Base-by-base conservation (phyloP, 495 filamentous ascomycete species). In the Penicillium mononematosum region DNA sequence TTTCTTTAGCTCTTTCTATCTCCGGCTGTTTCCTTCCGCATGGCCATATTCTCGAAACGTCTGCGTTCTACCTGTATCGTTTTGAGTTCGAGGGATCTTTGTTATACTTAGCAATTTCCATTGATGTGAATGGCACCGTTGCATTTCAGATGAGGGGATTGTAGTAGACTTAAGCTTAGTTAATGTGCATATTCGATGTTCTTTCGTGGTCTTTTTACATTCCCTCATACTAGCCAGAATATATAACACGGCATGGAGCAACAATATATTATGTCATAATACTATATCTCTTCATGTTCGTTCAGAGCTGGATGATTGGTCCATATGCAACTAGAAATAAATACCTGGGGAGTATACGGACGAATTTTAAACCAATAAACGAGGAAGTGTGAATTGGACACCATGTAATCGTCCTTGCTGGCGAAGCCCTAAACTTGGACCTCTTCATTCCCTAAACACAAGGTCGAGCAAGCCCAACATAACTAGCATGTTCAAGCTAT, bases 81-180 rank as follows among this genome's bases (percentile, higher is more conserved):
- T 44, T 62, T 62, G 42, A 55, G 61, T 55, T 64, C 50, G 58
- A 62, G 59, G 57, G 29, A 59, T 48, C 20, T 45, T 50, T 55
- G n/a, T 55, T 55, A 55, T 55, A 47, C 53, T 47, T 47, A 55
- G 22, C 43, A 55, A 55, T 55, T 17, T 39, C 32, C 43, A 55
- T 47, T 39, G 51, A 53, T 45, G 53, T 55, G 43, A 44, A 47
- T 47, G 53, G 42, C 22, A 36, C 5, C 31, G 17, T 47, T 55
- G 22, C 31, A 14, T 46, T 44, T 20, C 22, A 20, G 32, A 38
- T 39, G 43, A 9, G 31, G 17, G 25, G 14, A 27, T 17, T 39
- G 34, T 49, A 44, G 51, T 55, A 47, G 43, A 16, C 14, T 17
- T 46, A 16, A 31, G 19, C 22, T 32, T 27, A 11, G 20, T 19